Base-by-base conservation (phyloP, 768 basidiomycete genomes). In the Kwoniella sp. region DNA sequence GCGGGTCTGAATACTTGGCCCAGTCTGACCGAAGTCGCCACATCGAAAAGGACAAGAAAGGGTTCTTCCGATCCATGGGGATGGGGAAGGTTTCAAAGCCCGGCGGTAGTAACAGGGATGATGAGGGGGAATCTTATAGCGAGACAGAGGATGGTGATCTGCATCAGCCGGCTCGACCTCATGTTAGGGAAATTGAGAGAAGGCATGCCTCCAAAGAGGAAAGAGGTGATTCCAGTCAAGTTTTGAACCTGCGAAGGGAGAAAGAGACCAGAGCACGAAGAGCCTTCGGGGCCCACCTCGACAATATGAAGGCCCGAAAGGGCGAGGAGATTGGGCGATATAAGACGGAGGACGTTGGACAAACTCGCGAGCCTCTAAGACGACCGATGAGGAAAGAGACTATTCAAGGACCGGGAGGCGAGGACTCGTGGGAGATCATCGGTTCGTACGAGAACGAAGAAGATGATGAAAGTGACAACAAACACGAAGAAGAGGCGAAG, bases 391-490 rank as follows among this genome's bases (percentile, higher is more conserved):
- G 47, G 58, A 30, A 50, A 33, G 26, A 30, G 15, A 22, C 6
- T 6, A 49, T 30, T 15, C n/a, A 33, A 48, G 27, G 30, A 25
- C 60, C 60, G 2, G 54, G 52, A 24, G 50, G 50, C 9, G 56
- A 64, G 29, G 62, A 51, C 10, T 47, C 27, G 24, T 57, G 22
- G 29, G 49, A 58, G 49, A 64, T 58, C 49, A 64, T 64, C 17
- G 53, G 40, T 52, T 25, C 55, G 4, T 64, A 64, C 27, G 30
- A 58, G 15, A 17, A 26, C 30, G 51, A 40, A 24, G 49, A 30
- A n/a, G 26, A 5, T 47, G 30, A 25, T 2, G 58, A 24, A 22
- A n/a, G 24, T 44, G 40, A 44, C 17, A n/a, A n/a, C n/a, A n/a
- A n/a, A n/a, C n/a, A n/a, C n/a, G n/a, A n/a, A n/a, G n/a, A n/a